phyloP scores from a whole-genome alignment of 495 filamentous ascomycete genomes.

The Xylaria palmicola region DNA sequence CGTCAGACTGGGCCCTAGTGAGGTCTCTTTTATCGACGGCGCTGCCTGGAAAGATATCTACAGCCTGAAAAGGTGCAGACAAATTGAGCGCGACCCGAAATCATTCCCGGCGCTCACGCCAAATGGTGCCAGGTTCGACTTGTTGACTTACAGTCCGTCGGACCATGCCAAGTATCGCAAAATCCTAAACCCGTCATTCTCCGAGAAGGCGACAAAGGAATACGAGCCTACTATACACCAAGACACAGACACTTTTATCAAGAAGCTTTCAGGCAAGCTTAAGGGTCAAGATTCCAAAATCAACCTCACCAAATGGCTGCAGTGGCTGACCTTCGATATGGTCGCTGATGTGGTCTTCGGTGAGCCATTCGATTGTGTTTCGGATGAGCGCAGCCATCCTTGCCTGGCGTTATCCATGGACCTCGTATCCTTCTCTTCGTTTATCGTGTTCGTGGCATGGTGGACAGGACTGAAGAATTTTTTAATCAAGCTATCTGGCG shows the following conservation, averaged over 20 bases:
- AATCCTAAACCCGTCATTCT: not conserved
- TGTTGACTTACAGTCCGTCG: not conserved
- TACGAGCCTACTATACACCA: not conserved
- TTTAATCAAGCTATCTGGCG: not conserved
- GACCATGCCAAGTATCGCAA: not conserved
- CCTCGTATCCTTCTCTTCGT: not conserved
- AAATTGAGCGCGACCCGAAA: not conserved
- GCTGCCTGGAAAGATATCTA: constrained; percentile 52
- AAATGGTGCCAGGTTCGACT: not conserved
- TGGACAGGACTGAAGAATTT: not conserved
- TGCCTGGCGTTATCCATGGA: not conserved
- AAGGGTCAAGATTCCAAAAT: not conserved
- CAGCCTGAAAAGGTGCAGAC: constrained; percentile 19
- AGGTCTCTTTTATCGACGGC: constrained; percentile 39
- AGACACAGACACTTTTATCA: not conserved
- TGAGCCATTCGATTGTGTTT: not conserved
- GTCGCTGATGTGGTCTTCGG: not conserved
- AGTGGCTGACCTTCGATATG: not conserved
- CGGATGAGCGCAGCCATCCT: not conserved
- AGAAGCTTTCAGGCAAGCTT: not conserved
- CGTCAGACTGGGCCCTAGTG: constrained; percentile 38
- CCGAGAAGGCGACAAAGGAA: not conserved
- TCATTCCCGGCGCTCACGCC: not conserved
- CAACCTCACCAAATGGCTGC: not conserved
- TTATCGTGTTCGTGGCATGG: not conserved